A percentile compares a stretch with the other conserved stretches of the same genome.
Evolutionary conservation across 148 eudicot species (phyloP).

Genomic region (Arctostaphylos glauca): DNA sequence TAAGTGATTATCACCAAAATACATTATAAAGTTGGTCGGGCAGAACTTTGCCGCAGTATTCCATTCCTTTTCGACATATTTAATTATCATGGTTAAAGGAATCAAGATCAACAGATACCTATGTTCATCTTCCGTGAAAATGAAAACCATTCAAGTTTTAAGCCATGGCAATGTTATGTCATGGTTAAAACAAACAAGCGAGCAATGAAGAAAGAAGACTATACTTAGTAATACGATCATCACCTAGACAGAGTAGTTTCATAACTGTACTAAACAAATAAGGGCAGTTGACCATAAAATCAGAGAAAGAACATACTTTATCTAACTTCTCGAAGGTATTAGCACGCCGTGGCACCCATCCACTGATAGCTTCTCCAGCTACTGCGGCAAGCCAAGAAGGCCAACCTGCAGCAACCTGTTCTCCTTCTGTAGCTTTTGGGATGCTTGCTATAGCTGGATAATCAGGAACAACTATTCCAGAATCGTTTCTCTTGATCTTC

Average conservation of each 20-base stretch:
- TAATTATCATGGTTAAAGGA: background rate
- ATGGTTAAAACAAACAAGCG: background rate
- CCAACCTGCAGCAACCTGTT: slow-evolving; percentile 92
- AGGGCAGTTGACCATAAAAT: background rate
- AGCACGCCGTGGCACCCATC: slow-evolving; percentile 74
- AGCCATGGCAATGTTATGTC: background rate
- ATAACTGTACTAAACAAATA: background rate
- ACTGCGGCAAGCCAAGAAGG: slow-evolving; percentile 79
- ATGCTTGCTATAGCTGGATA: slow-evolving; percentile 22
- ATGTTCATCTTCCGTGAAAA: background rate
- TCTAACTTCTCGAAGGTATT: slow-evolving; percentile 65
- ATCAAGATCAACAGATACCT: background rate
- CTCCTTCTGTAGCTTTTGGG: slow-evolving; percentile 59
- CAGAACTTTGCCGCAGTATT: background rate
- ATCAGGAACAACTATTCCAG: slow-evolving; percentile 37
- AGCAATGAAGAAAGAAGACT: background rate
- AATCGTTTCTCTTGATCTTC: slow-evolving; percentile 38
- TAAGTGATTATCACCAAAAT: background rate
- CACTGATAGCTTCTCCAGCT: slow-evolving; percentile 75
- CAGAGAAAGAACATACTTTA: slow-evolving; percentile 47
- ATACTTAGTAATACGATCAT: background rate
- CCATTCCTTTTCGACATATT: background rate
- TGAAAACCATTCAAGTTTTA: background rate
- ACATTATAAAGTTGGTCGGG: background rate
- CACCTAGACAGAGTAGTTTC: background rate